A percentile compares a stretch with the other conserved stretches of the same genome.
phyloP scores from a whole-genome alignment of 441 rosid genomes.

The Raphanus hybrid region DNA sequence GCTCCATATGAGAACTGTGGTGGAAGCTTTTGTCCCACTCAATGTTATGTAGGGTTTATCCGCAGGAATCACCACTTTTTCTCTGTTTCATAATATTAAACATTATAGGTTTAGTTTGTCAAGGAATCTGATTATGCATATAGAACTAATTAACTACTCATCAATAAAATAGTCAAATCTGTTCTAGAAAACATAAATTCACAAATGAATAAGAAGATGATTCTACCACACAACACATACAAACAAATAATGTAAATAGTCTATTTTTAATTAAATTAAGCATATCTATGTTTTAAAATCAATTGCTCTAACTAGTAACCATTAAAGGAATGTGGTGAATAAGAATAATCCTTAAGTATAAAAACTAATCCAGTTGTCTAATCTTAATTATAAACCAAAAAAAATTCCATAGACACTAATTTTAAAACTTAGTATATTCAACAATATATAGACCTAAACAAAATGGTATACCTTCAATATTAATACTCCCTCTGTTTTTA shows the following conservation, averaged over 20 bases:
- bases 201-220: neutral
- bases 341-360: neutral
- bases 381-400: neutral
- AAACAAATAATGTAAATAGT: neutral
- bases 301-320: too few species aligned
- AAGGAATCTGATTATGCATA: neutral
- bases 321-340: too few species aligned
- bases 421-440: neutral
- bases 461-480: neutral
- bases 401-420: neutral
- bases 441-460: neutral
- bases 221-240: neutral
- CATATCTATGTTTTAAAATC: neutral
- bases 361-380: neutral
- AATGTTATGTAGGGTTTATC: constrained; percentile 74
- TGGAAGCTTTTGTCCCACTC: constrained; percentile 58
- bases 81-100: constrained; percentile 44
- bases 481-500: too few species aligned
- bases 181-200: neutral
- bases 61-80: constrained; percentile 64
- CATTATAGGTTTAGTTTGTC: neutral
- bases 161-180: neutral
- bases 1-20: constrained; percentile 54
- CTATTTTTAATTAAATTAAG: neutral
- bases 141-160: neutral